phyloP scores from a whole-genome alignment of 306 rosid genomes.

The Lithocarpus polystachyus region DNA sequence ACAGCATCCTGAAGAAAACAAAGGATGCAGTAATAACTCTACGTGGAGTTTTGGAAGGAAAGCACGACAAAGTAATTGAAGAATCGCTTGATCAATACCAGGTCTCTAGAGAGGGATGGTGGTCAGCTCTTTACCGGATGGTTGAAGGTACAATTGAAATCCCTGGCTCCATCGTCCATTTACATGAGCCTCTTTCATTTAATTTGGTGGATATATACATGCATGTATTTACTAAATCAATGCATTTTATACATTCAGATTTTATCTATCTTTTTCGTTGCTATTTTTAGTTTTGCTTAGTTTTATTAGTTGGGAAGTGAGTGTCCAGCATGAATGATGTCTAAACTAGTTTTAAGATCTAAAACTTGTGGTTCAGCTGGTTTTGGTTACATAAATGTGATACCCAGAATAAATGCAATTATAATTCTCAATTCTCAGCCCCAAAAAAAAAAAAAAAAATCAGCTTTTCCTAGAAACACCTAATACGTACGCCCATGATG shows the following conservation, averaged over 20 bases:
- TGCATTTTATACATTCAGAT: neutral
- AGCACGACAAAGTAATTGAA: constrained; percentile 63
- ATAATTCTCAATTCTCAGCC: neutral
- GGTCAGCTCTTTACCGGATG: constrained; percentile 81
- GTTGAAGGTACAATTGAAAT: constrained; percentile 64
- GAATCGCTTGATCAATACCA: constrained; percentile 38
- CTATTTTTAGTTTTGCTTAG: neutral
- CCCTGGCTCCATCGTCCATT: constrained; percentile 6
- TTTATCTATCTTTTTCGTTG: neutral
- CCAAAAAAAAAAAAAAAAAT: neutral
- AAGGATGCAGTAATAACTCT: constrained; percentile 65
- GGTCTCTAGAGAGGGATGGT: constrained; percentile 64
- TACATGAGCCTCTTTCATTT: neutral
- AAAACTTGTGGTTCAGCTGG: neutral
- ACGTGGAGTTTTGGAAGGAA: constrained; percentile 76
- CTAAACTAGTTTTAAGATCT: neutral
- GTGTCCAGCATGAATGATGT: neutral
- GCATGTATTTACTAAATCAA: neutral
- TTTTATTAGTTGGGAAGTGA: neutral
- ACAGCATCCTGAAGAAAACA: constrained; percentile 46
- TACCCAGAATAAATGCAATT: neutral
- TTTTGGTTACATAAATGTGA: neutral
- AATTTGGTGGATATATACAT: neutral
- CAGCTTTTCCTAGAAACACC: neutral
- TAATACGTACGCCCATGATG: too few relatives aligned